A percentile compares a stretch with the other conserved stretches of the same genome.
phyloP scores from a whole-genome alignment of 176 grass and related monocot genomes.

The Musa beccarii region DNA sequence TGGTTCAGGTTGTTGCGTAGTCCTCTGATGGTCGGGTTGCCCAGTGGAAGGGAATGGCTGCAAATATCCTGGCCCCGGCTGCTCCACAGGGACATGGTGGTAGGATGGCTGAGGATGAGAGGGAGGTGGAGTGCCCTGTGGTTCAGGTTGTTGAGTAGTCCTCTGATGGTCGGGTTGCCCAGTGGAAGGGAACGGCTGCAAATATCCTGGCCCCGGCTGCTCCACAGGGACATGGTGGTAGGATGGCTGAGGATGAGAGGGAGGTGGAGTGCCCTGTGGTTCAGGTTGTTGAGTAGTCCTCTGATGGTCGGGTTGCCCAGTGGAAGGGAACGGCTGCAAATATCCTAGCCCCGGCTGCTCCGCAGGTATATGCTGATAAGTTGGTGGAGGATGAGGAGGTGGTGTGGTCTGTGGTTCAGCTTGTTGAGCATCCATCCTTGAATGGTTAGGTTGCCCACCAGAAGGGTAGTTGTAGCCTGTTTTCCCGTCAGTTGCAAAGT shows the following conservation, averaged over 20 bases:
- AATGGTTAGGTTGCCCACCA: conserved; percentile 24
- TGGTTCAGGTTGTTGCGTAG: conserved; percentile 39
- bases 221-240: conserved; percentile 32
- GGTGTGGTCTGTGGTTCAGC: conserved; percentile 41
- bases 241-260: conserved; percentile 30
- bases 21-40: conserved; percentile 27
- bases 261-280: conserved; percentile 38
- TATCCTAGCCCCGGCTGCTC: conserved; percentile 14
- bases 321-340: conserved; percentile 17
- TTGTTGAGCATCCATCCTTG: conserved; percentile 23
- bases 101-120: conserved; percentile 28
- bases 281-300: conserved; percentile 45
- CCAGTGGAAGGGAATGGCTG: conserved; percentile 19
- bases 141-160: conserved; percentile 38
- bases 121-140: conserved; percentile 38
- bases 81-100: conserved; percentile 13
- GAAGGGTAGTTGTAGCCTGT: conserved; percentile 25
- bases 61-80: conserved; percentile 11
- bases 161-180: conserved; percentile 24
- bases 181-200: conserved; percentile 13
- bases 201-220: conserved; percentile 23
- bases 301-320: conserved; percentile 13
- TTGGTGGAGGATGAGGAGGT: conserved; percentile 28
- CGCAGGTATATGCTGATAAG: conserved; percentile 24
- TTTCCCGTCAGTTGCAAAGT: conserved; percentile 43